These are phyloP conservation scores for Potentilla sterilis DNA, from an alignment of 306 rosid species.

Conservation along the genomic window DNA sequence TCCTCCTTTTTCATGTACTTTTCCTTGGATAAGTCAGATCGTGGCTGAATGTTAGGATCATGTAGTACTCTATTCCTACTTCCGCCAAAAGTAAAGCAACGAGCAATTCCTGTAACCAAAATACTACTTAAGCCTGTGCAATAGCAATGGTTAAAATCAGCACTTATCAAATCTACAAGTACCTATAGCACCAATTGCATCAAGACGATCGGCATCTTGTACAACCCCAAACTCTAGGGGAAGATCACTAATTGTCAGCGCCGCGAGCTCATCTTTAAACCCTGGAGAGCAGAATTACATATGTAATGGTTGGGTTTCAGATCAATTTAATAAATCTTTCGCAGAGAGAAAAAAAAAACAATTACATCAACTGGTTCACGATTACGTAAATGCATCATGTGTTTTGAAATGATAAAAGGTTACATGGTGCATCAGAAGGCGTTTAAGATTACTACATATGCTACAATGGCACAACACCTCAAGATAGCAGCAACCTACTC, in stretches of 20 bases:
- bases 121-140: conserved; percentile 1
- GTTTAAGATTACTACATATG: neutral
- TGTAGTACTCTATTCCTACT: conserved; percentile 66
- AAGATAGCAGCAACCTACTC: conserved; percentile 28
- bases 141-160: neutral
- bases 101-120: conserved; percentile 68
- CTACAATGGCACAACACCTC: neutral
- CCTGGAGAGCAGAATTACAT: conserved; percentile 45
- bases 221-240: conserved; percentile 76
- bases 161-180: conserved; percentile 18
- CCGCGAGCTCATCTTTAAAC: conserved; percentile 79
- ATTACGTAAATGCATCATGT: neutral
- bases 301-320: neutral
- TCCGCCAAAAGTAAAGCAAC: conserved; percentile 94
- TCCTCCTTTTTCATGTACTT: conserved; percentile 68
- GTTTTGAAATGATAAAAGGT: neutral
- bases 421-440: neutral
- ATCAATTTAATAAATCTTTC: neutral
- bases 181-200: conserved; percentile 99
- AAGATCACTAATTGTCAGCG: conserved; percentile 39
- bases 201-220: conserved; percentile 95
- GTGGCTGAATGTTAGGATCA: conserved; percentile 67
- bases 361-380: neutral
- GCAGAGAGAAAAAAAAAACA: neutral
- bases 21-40: conserved; percentile 59